phyloP scores from a whole-genome alignment of 2,329 filamentous ascomycete species.

The Domatiomyces catenatus region DNA sequence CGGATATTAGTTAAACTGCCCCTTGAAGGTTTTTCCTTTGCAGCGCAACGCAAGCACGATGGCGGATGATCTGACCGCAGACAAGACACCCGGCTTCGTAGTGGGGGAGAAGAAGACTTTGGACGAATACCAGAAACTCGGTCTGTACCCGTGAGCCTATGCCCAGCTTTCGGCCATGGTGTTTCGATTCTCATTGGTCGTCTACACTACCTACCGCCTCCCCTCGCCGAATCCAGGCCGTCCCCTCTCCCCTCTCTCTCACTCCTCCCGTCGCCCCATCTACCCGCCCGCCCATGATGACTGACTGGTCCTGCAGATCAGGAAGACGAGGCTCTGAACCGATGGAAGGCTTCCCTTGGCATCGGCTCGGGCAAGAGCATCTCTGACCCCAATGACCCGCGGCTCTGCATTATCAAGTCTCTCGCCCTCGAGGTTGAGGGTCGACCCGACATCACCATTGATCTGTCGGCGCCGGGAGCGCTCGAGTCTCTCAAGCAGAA shows the following conservation, averaged over 20 bases:
- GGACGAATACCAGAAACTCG: slow-evolving; percentile 85
- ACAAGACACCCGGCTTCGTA: slow-evolving; percentile 92
- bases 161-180: background rate
- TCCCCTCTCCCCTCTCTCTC: background rate
- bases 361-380: slow-evolving; percentile 57
- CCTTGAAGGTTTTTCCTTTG: background rate
- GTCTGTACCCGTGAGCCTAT: slow-evolving; percentile 37
- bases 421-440: slow-evolving; percentile 77
- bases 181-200: background rate
- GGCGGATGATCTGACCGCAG: slow-evolving; percentile 71
- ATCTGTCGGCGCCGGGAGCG: slow-evolving; percentile 59
- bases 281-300: background rate
- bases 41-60: slow-evolving; percentile 30
- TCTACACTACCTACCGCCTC: background rate
- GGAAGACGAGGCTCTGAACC: slow-evolving; percentile 83
- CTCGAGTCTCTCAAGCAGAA: slow-evolving; percentile 69
- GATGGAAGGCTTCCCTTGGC: slow-evolving; percentile 94
- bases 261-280: background rate
- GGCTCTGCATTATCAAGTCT: slow-evolving; percentile 83
- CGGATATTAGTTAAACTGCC: background rate
- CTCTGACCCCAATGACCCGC: slow-evolving; percentile 63
- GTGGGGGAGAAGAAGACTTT: slow-evolving; percentile 97
- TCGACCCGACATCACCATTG: slow-evolving; percentile 72
- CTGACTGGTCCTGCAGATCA: slow-evolving; percentile 32
- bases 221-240: slow-evolving; percentile 14